Base-by-base conservation (phyloP, 345 rosid genomes). In the Durio zibethinus region DNA sequence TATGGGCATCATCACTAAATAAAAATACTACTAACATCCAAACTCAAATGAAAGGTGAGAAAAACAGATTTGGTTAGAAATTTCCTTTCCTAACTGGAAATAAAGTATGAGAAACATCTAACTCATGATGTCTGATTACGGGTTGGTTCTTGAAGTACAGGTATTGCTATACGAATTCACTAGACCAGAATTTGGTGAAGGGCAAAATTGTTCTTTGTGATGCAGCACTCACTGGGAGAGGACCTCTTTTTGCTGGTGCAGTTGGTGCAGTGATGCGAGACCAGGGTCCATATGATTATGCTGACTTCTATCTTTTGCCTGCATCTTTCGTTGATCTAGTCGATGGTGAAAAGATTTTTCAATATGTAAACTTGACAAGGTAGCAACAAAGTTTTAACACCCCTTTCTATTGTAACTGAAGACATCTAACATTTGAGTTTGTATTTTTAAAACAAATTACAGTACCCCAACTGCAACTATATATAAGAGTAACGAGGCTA, bases 151-250 rank as follows among this genome's bases (percentile, higher is more conserved):
- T 69, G 50, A 86, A 85, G 62, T 86, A 80, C 31, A 74, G 69
- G 83, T 89, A 62, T 75, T 92, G 97, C 74, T 0, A 33, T 3
- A 15, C 31, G 4, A 72, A 77, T 63, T 75, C 89, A 2, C 83
- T 84, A 12, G 78, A 33, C 71, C 82, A 68, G 12, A 76, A 79
- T 61, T 88, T 86, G 40, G 91, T 86, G 11, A 77, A 80, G 60
- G 92, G 93, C 40, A 90, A 88, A 80, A 86, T 90, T 42, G 84
- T 92, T 38, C 74, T 88, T 52, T 92, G 97, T 48, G 73, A 71
- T 8, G 7, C 0, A 4, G 14, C 2, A 56, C 1, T 4, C 61
- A 23, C 11, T 18, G 43, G 43, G n/a, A 60, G 59, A 77, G 75
- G 53, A 60, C 63, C 27, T 1, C 0, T 65, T 61, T 65, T 33